Percentiles rank a stretch among this genome's conserved stretches.
phyloP scores from a whole-genome alignment of 2,329 filamentous ascomycete genomes.

The Penicillium sp. region DNA sequence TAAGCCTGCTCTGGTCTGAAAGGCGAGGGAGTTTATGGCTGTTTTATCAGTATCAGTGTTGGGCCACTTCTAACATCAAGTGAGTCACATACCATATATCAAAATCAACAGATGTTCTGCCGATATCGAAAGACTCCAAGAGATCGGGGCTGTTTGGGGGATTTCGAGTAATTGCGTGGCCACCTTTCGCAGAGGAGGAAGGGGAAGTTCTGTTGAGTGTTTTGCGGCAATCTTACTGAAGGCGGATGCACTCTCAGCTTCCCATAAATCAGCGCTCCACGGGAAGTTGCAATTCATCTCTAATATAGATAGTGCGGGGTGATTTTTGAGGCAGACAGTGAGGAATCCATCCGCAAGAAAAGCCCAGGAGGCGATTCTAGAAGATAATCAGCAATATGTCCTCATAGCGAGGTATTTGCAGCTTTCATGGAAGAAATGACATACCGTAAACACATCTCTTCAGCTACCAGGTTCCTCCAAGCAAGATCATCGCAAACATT shows the following conservation, averaged over 20 bases:
- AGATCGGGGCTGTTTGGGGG: conserved; percentile 9
- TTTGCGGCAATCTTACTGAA: conserved; percentile 20
- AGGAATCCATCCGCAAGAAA: conserved; percentile 33
- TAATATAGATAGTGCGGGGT: conserved; percentile 27
- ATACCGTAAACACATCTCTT: conserved; percentile 28
- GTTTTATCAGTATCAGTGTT: background rate
- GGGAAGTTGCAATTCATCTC: conserved; percentile 31
- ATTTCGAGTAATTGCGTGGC: conserved; percentile 23
- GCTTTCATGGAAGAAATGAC: background rate
- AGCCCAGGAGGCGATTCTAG: conserved; percentile 27
- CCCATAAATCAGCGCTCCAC: conserved; percentile 28
- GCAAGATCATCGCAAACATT: conserved; percentile 15
- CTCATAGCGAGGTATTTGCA: background rate
- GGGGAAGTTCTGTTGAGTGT: conserved; percentile 8
- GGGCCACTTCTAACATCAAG: background rate
- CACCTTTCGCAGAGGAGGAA: conserved; percentile 25
- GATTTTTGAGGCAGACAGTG: conserved; percentile 32
- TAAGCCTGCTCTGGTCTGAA: conserved; percentile 25
- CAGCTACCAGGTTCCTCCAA: conserved; percentile 23
- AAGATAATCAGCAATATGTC: background rate
- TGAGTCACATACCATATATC: conserved; percentile 25
- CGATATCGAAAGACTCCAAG: conserved; percentile 25
- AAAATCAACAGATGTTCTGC: conserved; percentile 29
- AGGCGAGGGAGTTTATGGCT: conserved; percentile 31
- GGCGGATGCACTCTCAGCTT: conserved; percentile 25